A percentile compares a stretch with the other conserved stretches of the same genome.
Evolutionary conservation across 495 filamentous ascomycete genomes (phyloP).

Genomic region (Aspergillus diversus): DNA sequence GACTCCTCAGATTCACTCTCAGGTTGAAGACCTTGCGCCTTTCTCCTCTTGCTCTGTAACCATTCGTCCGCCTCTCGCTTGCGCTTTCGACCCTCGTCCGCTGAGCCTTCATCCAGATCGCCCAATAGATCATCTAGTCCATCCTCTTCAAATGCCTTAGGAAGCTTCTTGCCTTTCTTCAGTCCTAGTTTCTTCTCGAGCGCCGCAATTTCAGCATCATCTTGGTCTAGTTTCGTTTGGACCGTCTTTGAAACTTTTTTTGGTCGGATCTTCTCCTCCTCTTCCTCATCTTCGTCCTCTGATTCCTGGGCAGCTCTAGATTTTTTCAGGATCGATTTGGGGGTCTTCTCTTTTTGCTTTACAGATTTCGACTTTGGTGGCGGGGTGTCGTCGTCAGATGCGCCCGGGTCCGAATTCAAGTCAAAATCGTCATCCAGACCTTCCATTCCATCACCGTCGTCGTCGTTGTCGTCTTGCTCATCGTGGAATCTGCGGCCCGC

Average conservation of each 20-base stretch:
- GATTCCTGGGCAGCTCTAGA: constrained; percentile 26
- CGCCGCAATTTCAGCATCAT: constrained; percentile 86
- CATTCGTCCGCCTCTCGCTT: constrained; percentile 60
- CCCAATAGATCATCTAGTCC: constrained; percentile 79
- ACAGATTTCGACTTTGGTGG: constrained; percentile 28
- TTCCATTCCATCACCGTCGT: constrained; percentile 31
- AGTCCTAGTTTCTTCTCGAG: constrained; percentile 89
- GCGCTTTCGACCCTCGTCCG: constrained; percentile 53
- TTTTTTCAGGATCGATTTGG: constrained; percentile 52
- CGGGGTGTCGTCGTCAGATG: constrained; percentile 24
- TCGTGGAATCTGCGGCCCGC: constrained; percentile 21
- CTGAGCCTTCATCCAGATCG: constrained; percentile 61
- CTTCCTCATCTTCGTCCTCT: constrained; percentile 13
- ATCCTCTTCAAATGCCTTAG: constrained; percentile 80
- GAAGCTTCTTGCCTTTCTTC: constrained; percentile 73
- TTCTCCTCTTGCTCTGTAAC: constrained; percentile 68
- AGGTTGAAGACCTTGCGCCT: constrained; percentile 53
- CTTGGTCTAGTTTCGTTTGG: constrained; percentile 65
- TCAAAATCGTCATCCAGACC: constrained; percentile 29
- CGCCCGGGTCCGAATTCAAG: constrained; percentile 30
- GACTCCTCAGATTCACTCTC: constrained; percentile 37
- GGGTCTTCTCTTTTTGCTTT: constrained; percentile 30
- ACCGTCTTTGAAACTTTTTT: constrained; percentile 58
- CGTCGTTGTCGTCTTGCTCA: constrained; percentile 15
- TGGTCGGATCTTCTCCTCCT: constrained; percentile 33